Evolutionary conservation across 2,329 filamentous ascomycete species (phyloP).

Genomic region (Tolypocladium capitatum): DNA sequence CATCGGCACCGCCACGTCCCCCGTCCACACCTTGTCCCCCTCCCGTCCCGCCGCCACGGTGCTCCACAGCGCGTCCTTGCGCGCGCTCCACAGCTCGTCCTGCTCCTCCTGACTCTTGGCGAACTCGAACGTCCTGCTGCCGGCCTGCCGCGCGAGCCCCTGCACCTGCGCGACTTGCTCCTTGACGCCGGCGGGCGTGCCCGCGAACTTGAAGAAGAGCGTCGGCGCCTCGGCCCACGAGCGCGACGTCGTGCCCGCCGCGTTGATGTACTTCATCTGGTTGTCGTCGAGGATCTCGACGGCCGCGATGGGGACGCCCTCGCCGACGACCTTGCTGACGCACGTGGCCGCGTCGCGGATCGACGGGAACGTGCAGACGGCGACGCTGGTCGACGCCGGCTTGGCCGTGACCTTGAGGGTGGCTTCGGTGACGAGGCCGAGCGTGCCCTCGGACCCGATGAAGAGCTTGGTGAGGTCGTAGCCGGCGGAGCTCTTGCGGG

Average conservation of each 20-base stretch:
- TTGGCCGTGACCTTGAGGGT: slow-evolving; percentile 75
- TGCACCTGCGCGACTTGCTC: slow-evolving; percentile 63
- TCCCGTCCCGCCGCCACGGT: slow-evolving; percentile 53
- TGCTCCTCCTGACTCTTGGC: slow-evolving; percentile 57
- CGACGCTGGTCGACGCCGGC: slow-evolving; percentile 68
- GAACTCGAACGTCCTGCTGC: slow-evolving; percentile 64
- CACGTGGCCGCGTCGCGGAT: slow-evolving; percentile 65
- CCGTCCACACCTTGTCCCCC: slow-evolving; percentile 70
- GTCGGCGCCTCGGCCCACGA: slow-evolving; percentile 62
- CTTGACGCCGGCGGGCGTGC: slow-evolving; percentile 56
- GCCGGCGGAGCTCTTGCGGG: slow-evolving; percentile 78
- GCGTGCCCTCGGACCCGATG: slow-evolving; percentile 81
- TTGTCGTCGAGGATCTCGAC: slow-evolving; percentile 87
- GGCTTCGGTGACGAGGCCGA: slow-evolving; percentile 84
- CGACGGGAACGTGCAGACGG: slow-evolving; percentile 47
- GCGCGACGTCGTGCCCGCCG: slow-evolving; percentile 51
- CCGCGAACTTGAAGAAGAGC: slow-evolving; percentile 74
- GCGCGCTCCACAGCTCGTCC: slow-evolving; percentile 66
- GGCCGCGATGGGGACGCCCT: slow-evolving; percentile 77
- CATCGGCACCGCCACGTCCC: slow-evolving; percentile 75
- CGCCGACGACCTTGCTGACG: slow-evolving; percentile 65
- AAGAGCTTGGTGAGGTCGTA: slow-evolving; percentile 87
- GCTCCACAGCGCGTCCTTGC: slow-evolving; percentile 76
- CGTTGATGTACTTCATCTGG: slow-evolving; percentile 64
- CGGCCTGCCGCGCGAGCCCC: slow-evolving; percentile 44